phyloP scores from a whole-genome alignment of 768 basidiomycete genomes.

The Hygrophorus pudorinus region DNA sequence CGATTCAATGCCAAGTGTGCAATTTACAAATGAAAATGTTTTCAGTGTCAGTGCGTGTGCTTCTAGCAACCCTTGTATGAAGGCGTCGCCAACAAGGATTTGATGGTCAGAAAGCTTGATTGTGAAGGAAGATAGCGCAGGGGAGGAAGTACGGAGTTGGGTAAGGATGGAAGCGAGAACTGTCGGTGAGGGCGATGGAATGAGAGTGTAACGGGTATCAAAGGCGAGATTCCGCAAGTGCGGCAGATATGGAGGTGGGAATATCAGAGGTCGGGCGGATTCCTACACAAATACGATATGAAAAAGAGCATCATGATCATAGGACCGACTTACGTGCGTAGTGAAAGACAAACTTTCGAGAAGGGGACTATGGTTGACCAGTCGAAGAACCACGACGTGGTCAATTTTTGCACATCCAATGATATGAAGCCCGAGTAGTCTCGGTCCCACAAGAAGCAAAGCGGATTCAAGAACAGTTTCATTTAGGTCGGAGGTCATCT shows the following conservation, averaged over 20 bases:
- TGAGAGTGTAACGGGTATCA: slow-evolving; percentile 31
- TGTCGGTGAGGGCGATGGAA: slow-evolving; percentile 20
- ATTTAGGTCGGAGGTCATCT: slow-evolving; percentile 53
- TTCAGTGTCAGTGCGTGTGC: slow-evolving; percentile 32
- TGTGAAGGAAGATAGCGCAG: slow-evolving; percentile 26
- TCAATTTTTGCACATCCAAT: slow-evolving; percentile 49
- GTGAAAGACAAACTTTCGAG: slow-evolving; percentile 56
- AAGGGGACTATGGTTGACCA: slow-evolving; percentile 37
- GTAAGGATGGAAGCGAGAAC: slow-evolving; percentile 22
- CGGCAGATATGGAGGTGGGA: slow-evolving; percentile 25
- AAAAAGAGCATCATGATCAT: slow-evolving; percentile 1
- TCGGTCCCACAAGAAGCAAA: slow-evolving; percentile 36
- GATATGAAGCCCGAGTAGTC: slow-evolving; percentile 49
- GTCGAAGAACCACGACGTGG: slow-evolving; percentile 37
- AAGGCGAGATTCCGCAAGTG: slow-evolving; percentile 42
- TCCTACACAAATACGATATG: slow-evolving; percentile 22
- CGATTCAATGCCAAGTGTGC: slow-evolving; percentile 27
- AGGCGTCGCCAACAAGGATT: slow-evolving; percentile 23
- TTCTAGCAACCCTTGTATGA: slow-evolving; percentile 34
- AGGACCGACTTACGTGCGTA: slow-evolving; percentile 34
- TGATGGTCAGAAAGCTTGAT: slow-evolving; percentile 37
- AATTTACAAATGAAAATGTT: slow-evolving; percentile 38
- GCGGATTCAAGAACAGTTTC: slow-evolving; percentile 36
- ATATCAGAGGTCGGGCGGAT: slow-evolving; percentile 17
- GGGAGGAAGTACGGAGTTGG: slow-evolving; percentile 21